phyloP scores from a whole-genome alignment of 768 basidiomycete genomes.

The Psilocybe tampanensis region DNA sequence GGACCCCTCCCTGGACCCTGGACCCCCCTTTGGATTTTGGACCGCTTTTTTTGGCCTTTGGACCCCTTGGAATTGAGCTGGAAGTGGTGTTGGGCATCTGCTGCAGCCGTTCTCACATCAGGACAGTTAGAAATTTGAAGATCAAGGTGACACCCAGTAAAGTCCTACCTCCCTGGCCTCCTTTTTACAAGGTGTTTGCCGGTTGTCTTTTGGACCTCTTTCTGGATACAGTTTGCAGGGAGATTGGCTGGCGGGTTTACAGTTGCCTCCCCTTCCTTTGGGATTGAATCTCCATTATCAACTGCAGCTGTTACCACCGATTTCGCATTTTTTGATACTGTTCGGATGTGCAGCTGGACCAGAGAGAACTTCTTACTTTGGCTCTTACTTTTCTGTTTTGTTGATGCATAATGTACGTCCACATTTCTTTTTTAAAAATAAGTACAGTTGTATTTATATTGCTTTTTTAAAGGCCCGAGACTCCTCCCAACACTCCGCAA shows the following conservation, averaged over 20 bases:
- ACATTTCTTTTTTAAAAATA: too few relatives aligned
- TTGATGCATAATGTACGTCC: too few relatives aligned
- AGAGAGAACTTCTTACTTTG: background rate
- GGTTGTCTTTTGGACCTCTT: constrained; percentile 6
- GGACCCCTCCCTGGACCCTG: too few relatives aligned
- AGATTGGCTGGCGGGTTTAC: constrained; percentile 7
- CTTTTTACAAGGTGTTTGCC: constrained; percentile 1
- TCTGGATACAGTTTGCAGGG: constrained; percentile 6
- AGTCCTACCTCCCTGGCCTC: constrained; percentile 1
- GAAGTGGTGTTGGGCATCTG: too few relatives aligned
- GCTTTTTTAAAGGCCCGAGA: background rate
- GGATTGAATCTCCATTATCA: constrained; percentile 5
- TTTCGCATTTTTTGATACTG: background rate
- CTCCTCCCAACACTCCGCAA: background rate
- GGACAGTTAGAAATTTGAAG: background rate
- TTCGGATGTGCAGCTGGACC: background rate
- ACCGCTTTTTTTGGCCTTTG: too few relatives aligned
- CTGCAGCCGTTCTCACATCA: background rate
- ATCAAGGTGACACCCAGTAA: background rate
- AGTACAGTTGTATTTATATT: background rate
- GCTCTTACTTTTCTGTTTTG: background rate
- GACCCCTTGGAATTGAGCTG: too few relatives aligned
- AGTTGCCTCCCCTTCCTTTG: constrained; percentile 4
- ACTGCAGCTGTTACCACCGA: constrained; percentile 3
- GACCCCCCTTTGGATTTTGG: too few relatives aligned